These are phyloP conservation scores for Sanghuangporus sanghuang DNA, from an alignment of 1,284 basidiomycete species.

Conservation along the genomic window DNA sequence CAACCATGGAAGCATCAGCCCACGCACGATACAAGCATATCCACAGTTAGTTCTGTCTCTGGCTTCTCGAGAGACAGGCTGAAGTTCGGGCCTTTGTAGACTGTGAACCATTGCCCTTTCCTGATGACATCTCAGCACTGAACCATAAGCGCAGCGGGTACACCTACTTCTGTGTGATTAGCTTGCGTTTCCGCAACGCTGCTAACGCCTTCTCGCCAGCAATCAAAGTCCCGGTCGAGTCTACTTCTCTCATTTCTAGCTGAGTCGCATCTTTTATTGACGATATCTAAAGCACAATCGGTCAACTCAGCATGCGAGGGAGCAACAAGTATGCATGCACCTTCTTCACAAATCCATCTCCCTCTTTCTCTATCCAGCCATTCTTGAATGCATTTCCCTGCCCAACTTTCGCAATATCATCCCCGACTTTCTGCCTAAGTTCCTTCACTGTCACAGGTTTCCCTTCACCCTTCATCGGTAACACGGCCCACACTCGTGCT, in stretches of 20 bases:
- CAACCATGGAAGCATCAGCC: not conserved
- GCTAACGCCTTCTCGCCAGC: slow-evolving; percentile 77
- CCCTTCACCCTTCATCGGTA: slow-evolving; percentile 68
- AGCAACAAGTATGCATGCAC: slow-evolving; percentile 25
- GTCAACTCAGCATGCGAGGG: slow-evolving; percentile 10
- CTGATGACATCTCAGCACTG: slow-evolving; percentile 35
- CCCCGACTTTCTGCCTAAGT: slow-evolving; percentile 72
- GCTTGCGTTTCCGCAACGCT: slow-evolving; percentile 90
- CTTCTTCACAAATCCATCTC: slow-evolving; percentile 80
- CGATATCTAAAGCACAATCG: slow-evolving; percentile 37
- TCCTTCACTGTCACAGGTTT: slow-evolving; percentile 59
- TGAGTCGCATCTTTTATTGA: slow-evolving; percentile 71
- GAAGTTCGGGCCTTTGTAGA: slow-evolving; percentile 84
- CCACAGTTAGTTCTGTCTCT: slow-evolving; percentile 96
- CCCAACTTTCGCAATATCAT: slow-evolving; percentile 84
- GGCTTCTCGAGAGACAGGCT: slow-evolving; percentile 91
- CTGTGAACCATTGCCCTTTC: slow-evolving; percentile 93
- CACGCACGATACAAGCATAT: slow-evolving; percentile 85
- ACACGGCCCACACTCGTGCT: slow-evolving; percentile 84
- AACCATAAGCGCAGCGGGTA: slow-evolving; percentile 7
- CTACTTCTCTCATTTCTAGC: slow-evolving; percentile 72
- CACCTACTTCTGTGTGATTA: slow-evolving; percentile 64
- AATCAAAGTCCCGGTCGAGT: slow-evolving; percentile 63
- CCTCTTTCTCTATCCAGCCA: slow-evolving; percentile 94
- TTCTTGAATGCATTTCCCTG: slow-evolving; percentile 97